These are phyloP conservation scores for Dipodascus albidus DNA, from an alignment of 805 yeast genomes.

Conservation along the genomic window DNA sequence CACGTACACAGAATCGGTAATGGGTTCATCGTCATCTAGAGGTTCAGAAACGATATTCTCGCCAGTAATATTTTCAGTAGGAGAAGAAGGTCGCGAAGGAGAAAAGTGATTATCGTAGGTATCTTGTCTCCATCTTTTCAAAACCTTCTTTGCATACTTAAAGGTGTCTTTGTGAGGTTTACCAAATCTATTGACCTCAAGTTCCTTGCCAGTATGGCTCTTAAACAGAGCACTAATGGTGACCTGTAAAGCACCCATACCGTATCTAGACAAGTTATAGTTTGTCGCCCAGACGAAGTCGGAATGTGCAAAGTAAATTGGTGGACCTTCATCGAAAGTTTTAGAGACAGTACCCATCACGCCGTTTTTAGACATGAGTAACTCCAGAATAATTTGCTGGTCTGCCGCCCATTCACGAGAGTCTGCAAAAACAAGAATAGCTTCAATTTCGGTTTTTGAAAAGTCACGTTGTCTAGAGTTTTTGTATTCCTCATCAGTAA, in stretches of 20 bases:
- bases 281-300: conserved; percentile 93
- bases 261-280: conserved; percentile 70
- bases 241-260: conserved; percentile 91
- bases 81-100: background rate
- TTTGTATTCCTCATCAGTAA: conserved; percentile 57
- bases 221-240: conserved; percentile 75
- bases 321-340: conserved; percentile 67
- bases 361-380: conserved; percentile 66
- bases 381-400: conserved; percentile 77
- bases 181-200: conserved; percentile 75
- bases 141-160: conserved; percentile 68
- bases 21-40: conserved; percentile 13
- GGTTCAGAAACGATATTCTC: background rate
- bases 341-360: conserved; percentile 72
- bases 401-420: conserved; percentile 90
- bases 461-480: conserved; percentile 50
- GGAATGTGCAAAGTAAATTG: conserved; percentile 78
- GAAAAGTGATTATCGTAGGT: conserved; percentile 59
- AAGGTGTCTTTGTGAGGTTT: conserved; percentile 86
- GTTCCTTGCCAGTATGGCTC: conserved; percentile 74
- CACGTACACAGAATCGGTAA: conserved; percentile 8
- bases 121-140: conserved; percentile 67
- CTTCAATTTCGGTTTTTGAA: conserved; percentile 56
- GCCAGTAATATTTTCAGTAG: conserved; percentile 24
- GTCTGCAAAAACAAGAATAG: conserved; percentile 83